phyloP scores from a whole-genome alignment of 163 green algal species.

The Smithsoniella earleae region DNA sequence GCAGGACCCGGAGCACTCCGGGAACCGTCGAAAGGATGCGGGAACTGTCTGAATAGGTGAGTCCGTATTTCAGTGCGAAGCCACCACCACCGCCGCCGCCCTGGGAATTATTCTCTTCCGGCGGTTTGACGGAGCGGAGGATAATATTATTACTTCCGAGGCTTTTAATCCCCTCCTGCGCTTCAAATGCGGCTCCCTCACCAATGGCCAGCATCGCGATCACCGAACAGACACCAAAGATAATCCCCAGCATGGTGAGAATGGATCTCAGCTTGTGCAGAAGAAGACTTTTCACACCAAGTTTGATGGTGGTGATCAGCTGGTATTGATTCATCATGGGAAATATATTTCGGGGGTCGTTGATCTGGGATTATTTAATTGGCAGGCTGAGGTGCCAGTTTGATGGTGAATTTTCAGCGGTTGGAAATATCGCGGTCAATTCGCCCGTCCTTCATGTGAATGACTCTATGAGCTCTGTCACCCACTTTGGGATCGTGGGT shows the following conservation, averaged over 20 bases:
- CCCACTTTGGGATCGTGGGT: background rate
- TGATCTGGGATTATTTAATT: too few species aligned
- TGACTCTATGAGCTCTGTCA: background rate
- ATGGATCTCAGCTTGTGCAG: background rate
- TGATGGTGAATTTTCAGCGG: background rate
- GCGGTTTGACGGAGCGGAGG: background rate
- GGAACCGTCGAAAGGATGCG: too few species aligned
- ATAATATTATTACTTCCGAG: background rate
- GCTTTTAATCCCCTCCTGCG: background rate
- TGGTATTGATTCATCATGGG: too few species aligned
- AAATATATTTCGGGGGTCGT: too few species aligned
- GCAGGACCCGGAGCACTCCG: too few species aligned
- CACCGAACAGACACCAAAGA: background rate
- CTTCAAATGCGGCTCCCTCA: background rate
- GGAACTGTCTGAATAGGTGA: background rate
- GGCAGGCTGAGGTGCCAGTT: background rate
- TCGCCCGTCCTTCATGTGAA: background rate
- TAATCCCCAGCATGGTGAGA: background rate
- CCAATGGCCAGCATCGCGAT: background rate
- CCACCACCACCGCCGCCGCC: too few species aligned
- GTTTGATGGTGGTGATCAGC: too few species aligned
- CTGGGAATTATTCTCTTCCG: too few species aligned
- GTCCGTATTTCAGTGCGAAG: too few species aligned
- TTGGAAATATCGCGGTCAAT: too few species aligned
- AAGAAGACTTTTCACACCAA: background rate